phyloP scores from a whole-genome alignment of 2,329 filamentous ascomycete species.

The Neonectria faginata region DNA sequence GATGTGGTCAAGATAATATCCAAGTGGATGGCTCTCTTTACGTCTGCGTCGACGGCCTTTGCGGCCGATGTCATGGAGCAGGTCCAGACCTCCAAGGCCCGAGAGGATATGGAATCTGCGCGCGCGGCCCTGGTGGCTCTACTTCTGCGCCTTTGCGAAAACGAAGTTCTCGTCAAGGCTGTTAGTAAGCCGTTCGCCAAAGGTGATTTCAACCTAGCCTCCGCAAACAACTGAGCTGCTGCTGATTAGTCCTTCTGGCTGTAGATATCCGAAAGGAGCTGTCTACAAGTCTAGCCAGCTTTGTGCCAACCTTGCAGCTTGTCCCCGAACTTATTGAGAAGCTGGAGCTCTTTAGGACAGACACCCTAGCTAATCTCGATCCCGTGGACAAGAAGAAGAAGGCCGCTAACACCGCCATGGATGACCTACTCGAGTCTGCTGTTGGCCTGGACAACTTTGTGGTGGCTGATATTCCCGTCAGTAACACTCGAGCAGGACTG shows the following conservation, averaged over 20 bases:
- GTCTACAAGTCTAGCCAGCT: conserved; percentile 62
- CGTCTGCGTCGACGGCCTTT: conserved; percentile 62
- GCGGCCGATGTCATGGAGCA: conserved; percentile 61
- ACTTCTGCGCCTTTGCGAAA: conserved; percentile 71
- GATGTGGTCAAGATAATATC: conserved; percentile 63
- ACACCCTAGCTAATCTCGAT: conserved; percentile 67
- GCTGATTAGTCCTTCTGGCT: background rate
- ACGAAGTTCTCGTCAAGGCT: conserved; percentile 64
- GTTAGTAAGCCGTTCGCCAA: conserved; percentile 65
- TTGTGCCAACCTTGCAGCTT: conserved; percentile 69
- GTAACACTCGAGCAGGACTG: conserved; percentile 83
- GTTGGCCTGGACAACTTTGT: conserved; percentile 67
- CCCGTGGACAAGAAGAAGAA: conserved; percentile 65
- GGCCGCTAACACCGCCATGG: conserved; percentile 61
- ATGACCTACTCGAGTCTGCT: conserved; percentile 68
- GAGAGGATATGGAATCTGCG: conserved; percentile 70
- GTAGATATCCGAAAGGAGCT: conserved; percentile 62
- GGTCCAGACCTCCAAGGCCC: conserved; percentile 57
- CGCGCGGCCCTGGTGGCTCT: conserved; percentile 74
- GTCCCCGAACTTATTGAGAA: conserved; percentile 65
- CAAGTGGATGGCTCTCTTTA: conserved; percentile 70
- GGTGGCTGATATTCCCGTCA: conserved; percentile 73
- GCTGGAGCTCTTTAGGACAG: conserved; percentile 68
- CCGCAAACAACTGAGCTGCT: background rate
- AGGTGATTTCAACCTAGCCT: conserved; percentile 53